Base-by-base conservation (phyloP, 2,329 filamentous ascomycete genomes). In the Alternaria hordeiaustralica region DNA sequence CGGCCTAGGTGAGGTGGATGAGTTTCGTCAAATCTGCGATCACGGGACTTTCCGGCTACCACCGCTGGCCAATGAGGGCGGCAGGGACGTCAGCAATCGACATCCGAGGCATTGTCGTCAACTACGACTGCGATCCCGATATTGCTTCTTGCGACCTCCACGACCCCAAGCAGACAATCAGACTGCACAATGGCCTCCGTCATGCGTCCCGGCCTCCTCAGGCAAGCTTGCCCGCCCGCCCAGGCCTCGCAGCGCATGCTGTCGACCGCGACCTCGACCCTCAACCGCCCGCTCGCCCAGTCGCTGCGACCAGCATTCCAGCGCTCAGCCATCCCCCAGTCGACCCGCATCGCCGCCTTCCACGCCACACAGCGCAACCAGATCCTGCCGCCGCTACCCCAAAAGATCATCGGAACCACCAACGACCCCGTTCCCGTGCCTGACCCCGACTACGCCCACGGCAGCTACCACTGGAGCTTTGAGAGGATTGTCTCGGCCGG, bases 401-500 rank as follows among this genome's bases (percentile, higher is more conserved):
- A 94, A 96, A 86, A 83, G 91, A 87, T 97, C 71, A 79, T 92
- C 65, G 94, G 93, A 82, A 89, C 88, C 74, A 87, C 94, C 79
- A 99, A 99, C 84, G 94, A 98, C 77, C 88, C 96, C 60, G 92
- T 88, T 30, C 88, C 88, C 43, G 82, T 97, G 23, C 94, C 94
- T 49, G 79, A 87, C 21, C 83, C 92, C 57, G 88, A 87, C 72
- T 89, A 95, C 45, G 85, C 89, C 60, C 93, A 99, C 84, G 96
- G 96, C 74, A 96, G 92, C 82, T 99, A 98, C 86, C 96, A 99
- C 88, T 99, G 96, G 96, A 92, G 92, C 64, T 97, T 97, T 77
- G 96, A 99, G 87, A 86, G 89, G 78, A 80, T 93, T 60, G 84
- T 98, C 73, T 90, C 93, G 61, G 90, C 88, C 61, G 91, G 89